These are phyloP conservation scores for Globisporangium megalacanthum DNA, from an alignment of 352 stramenopile genomes.

Conservation along the genomic window DNA sequence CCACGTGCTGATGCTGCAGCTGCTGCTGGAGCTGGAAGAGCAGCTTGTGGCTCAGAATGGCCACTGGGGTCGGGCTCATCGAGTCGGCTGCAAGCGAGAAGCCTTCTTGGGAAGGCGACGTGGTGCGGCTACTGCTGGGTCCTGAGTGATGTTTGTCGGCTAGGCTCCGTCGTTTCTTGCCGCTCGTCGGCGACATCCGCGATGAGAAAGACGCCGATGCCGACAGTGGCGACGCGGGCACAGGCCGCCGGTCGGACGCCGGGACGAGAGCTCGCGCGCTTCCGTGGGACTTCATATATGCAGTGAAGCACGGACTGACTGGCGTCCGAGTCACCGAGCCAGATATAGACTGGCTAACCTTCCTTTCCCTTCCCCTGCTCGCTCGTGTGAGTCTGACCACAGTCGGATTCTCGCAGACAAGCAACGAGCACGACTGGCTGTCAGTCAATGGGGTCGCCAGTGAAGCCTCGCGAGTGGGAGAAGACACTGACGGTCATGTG, in stretches of 20 bases:
- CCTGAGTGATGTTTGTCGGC: slow-evolving; percentile 5
- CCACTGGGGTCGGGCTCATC: background rate
- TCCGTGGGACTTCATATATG: slow-evolving; percentile 20
- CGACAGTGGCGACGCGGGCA: slow-evolving; percentile 15
- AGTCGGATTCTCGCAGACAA: background rate
- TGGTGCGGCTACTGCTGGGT: slow-evolving; percentile 2
- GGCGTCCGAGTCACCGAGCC: too few relatives aligned
- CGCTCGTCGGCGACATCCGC: slow-evolving; percentile 19
- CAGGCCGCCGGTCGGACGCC: slow-evolving; percentile 1
- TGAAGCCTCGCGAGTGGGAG: slow-evolving; percentile 79
- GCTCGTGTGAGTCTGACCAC: too few relatives aligned
- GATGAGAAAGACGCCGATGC: slow-evolving; percentile 12
- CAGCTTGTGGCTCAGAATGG: slow-evolving; percentile 16
- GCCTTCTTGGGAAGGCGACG: slow-evolving; percentile 5
- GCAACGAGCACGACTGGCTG: too few relatives aligned
- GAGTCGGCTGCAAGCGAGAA: slow-evolving; percentile 5
- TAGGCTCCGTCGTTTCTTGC: slow-evolving; percentile 12
- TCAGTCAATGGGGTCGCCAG: slow-evolving; percentile 49
- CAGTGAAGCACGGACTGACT: too few relatives aligned
- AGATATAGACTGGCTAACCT: too few relatives aligned
- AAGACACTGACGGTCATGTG: slow-evolving; percentile 80
- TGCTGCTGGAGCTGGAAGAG: slow-evolving; percentile 46
- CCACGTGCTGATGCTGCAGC: slow-evolving; percentile 32
- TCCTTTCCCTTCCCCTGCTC: too few relatives aligned
- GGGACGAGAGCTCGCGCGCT: slow-evolving; percentile 22